Conservation (phyloP, 2,329 filamentous ascomycete genomes). For the Aspergillus oerlinghausenensis region DNA sequence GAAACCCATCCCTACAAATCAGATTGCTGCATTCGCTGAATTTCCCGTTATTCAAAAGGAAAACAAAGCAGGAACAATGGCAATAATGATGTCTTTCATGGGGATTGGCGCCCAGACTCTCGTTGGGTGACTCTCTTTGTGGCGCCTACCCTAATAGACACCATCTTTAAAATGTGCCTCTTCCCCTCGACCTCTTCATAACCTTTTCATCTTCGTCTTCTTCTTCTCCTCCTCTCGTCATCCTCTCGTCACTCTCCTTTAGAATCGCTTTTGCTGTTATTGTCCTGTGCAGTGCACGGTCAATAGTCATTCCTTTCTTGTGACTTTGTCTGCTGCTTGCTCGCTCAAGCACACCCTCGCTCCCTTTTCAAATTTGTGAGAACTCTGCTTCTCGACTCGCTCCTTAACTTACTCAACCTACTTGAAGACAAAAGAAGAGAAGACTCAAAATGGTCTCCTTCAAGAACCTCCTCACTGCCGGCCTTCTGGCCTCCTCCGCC, state of each 20-base stretch:
- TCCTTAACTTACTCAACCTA: conserved; percentile 10
- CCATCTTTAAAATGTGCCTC: background rate
- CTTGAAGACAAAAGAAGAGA: conserved; percentile 16
- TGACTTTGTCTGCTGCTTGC: background rate
- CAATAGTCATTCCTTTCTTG: conserved; percentile 23
- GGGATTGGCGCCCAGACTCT: background rate
- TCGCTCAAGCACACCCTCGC: background rate
- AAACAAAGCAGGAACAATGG: background rate
- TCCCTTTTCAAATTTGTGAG: conserved; percentile 10
- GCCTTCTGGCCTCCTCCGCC: conserved; percentile 31
- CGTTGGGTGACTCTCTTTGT: background rate
- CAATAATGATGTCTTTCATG: background rate
- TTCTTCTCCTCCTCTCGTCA: background rate
- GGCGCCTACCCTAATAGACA: background rate
- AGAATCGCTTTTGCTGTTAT: conserved; percentile 8
- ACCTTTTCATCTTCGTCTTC: background rate
- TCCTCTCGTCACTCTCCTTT: conserved; percentile 4
- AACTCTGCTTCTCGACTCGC: conserved; percentile 17
- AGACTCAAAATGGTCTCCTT: conserved; percentile 35
- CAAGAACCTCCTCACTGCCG: conserved; percentile 29
- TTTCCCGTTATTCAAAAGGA: background rate
- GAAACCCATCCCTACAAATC: background rate
- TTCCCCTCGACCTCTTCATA: background rate
- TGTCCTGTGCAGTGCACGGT: conserved; percentile 33
- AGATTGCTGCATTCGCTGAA: background rate